phyloP scores from a whole-genome alignment of 805 yeast species.

The Barnettozyma botsteinii region DNA sequence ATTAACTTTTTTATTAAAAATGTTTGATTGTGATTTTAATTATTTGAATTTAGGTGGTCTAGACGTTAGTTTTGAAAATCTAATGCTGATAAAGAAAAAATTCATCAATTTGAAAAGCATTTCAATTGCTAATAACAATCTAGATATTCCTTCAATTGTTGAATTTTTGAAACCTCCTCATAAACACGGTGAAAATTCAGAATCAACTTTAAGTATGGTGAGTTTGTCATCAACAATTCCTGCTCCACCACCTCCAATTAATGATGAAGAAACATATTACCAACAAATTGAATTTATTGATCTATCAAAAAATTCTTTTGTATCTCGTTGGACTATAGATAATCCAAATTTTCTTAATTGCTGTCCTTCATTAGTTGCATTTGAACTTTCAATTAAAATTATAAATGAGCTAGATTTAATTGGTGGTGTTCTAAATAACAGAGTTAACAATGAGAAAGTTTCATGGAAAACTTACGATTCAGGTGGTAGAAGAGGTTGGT shows the following conservation, averaged over 20 bases:
- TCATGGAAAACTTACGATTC: constrained; percentile 31
- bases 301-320: constrained; percentile 53
- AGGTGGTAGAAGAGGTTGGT: constrained; percentile 76
- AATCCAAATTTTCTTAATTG: constrained; percentile 39
- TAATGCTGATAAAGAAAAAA: constrained; percentile 35
- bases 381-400: constrained; percentile 62
- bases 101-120: constrained; percentile 33
- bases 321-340: constrained; percentile 57
- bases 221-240: constrained; percentile 3
- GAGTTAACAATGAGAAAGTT: constrained; percentile 21
- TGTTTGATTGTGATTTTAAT: constrained; percentile 34
- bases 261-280: constrained; percentile 11
- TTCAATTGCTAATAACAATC: constrained; percentile 30
- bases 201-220: constrained; percentile 1
- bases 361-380: constrained; percentile 47
- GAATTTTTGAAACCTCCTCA: constrained; percentile 29
- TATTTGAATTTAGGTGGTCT: constrained; percentile 62
- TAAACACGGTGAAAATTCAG: constrained; percentile 4
- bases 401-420: constrained; percentile 39
- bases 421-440: constrained; percentile 22
- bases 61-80: constrained; percentile 39
- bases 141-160: constrained; percentile 29
- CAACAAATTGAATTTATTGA: constrained; percentile 53
- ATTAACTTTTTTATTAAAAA: constrained; percentile 38
- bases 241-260: constrained; percentile 1